Evolutionary conservation across 2,329 filamentous ascomycete genomes (phyloP).

Genomic region (Ophiostoma angusticollis): DNA sequence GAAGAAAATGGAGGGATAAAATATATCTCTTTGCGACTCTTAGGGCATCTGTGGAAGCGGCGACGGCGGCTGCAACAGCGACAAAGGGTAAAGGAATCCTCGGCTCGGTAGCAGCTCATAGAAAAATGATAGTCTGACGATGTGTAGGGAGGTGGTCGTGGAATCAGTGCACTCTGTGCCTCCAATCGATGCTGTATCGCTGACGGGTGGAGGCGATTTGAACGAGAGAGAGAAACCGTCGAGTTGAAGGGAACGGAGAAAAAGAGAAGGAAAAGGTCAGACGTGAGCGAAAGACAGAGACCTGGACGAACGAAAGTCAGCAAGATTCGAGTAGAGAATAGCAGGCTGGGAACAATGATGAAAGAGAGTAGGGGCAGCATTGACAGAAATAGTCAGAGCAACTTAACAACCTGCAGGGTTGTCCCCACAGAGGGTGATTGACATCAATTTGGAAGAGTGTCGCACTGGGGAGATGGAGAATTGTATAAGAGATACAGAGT

Average conservation of each 20-base stretch:
- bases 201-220: background rate
- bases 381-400: too few relatives aligned
- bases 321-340: background rate
- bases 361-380: too few relatives aligned
- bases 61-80: slow-evolving; percentile 7
- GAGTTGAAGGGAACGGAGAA: background rate
- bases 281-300: slow-evolving; percentile 13
- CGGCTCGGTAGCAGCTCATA: slow-evolving; percentile 8
- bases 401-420: too few relatives aligned
- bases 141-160: background rate
- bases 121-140: slow-evolving; percentile 3
- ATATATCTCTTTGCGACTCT: too few relatives aligned
- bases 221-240: background rate
- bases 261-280: slow-evolving; percentile 8
- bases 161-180: background rate
- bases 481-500: too few relatives aligned
- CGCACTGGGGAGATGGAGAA: too few relatives aligned
- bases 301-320: background rate
- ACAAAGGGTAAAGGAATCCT: slow-evolving; percentile 1
- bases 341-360: background rate
- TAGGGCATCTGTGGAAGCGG: too few relatives aligned
- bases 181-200: background rate
- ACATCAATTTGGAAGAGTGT: too few relatives aligned
- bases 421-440: too few relatives aligned
- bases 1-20: too few relatives aligned